These are phyloP conservation scores for Zoysia japonica DNA, from an alignment of 176 grass and related monocot species.

Conservation along the genomic window DNA sequence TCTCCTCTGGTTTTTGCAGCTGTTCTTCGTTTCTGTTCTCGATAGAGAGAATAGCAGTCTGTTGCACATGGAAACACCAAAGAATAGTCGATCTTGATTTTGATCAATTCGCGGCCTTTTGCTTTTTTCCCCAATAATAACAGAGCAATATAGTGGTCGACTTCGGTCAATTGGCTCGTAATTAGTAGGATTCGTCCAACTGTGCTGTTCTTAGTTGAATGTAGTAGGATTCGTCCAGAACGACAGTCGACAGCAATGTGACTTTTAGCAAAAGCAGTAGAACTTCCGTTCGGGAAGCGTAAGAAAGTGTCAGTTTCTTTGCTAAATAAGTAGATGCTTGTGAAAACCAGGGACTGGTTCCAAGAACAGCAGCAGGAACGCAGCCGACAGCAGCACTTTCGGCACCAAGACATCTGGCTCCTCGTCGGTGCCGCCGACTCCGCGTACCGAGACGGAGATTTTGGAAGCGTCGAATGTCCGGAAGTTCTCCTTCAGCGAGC, in stretches of 20 bases:
- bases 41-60: neutral
- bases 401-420: conserved; percentile 56
- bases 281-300: conserved; percentile 11
- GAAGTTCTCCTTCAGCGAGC: conserved; percentile 73
- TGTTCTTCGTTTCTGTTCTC: neutral
- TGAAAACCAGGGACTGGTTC: conserved; percentile 62
- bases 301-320: neutral
- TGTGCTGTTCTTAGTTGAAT: conserved; percentile 19
- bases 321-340: neutral
- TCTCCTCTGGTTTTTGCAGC: conserved; percentile 3
- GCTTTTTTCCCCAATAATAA: neutral
- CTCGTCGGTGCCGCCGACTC: conserved; percentile 66
- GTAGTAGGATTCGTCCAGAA: neutral
- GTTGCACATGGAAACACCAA: neutral
- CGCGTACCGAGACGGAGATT: conserved; percentile 76
- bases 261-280: conserved; percentile 4
- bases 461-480: conserved; percentile 76
- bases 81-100: neutral
- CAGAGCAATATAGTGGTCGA: neutral
- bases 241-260: neutral
- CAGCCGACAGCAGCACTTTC: conserved; percentile 44
- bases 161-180: neutral
- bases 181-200: neutral
- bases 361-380: conserved; percentile 57
- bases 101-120: neutral